phyloP scores from a whole-genome alignment of 2,329 filamentous ascomycete species.

The Arthrobotrys sinensis region DNA sequence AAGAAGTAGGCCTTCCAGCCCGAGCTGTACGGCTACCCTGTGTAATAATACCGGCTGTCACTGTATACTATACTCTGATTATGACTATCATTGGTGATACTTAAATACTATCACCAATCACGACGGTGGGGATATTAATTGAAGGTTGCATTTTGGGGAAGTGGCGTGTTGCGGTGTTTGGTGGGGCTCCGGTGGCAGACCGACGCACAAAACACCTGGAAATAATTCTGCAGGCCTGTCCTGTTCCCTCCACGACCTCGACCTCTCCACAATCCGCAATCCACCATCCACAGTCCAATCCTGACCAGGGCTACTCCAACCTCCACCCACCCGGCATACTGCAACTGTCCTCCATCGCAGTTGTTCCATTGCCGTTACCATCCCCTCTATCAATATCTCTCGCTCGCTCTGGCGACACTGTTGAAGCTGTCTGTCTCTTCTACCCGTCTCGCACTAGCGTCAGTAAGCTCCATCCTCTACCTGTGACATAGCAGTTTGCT shows the following conservation, averaged over 20 bases:
- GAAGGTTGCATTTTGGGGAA: slow-evolving; percentile 55
- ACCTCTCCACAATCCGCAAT: slow-evolving; percentile 36
- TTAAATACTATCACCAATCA: neutral
- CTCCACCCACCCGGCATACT: neutral
- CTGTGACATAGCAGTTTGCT: slow-evolving; percentile 11
- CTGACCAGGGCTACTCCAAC: slow-evolving; percentile 23
- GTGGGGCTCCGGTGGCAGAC: slow-evolving; percentile 46
- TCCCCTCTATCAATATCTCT: neutral
- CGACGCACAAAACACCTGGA: slow-evolving; percentile 42
- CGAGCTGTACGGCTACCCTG: slow-evolving; percentile 6
- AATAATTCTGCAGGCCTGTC: slow-evolving; percentile 44
- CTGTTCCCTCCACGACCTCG: slow-evolving; percentile 8
- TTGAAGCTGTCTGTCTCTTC: neutral
- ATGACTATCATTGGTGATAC: neutral
- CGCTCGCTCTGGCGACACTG: slow-evolving; percentile 5
- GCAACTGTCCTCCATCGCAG: slow-evolving; percentile 7
- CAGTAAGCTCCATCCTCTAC: slow-evolving; percentile 24
- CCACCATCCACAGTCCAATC: slow-evolving; percentile 4
- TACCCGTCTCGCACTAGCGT: slow-evolving; percentile 14
- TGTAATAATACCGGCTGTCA: slow-evolving; percentile 19
- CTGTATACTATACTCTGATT: neutral
- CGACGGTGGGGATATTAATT: neutral
- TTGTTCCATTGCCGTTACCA: slow-evolving; percentile 20
- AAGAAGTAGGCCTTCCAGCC: slow-evolving; percentile 42
- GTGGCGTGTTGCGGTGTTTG: slow-evolving; percentile 55